Conservation (phyloP, 371 early-diverging fungal genomes). For the Mortierella sp. region DNA sequence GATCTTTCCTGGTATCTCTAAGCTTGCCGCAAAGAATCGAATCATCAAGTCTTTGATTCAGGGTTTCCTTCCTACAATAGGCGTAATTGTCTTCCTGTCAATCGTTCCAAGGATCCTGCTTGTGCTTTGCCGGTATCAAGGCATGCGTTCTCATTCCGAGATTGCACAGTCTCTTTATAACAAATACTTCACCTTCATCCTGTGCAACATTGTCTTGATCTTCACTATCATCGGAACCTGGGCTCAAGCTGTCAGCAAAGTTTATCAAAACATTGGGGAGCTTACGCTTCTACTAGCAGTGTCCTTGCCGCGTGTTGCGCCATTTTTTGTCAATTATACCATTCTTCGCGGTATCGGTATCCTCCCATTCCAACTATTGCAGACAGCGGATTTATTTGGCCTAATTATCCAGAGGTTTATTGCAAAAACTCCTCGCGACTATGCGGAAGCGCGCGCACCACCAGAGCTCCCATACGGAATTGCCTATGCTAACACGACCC, state of each 20-base stretch:
- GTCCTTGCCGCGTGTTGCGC: conserved; percentile 72
- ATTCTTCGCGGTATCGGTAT: conserved; percentile 72
- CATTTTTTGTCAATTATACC: conserved; percentile 85
- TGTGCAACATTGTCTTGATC: conserved; percentile 91
- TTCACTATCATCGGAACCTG: conserved; percentile 86
- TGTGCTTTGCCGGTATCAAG: conserved; percentile 70
- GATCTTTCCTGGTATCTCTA: conserved; percentile 30
- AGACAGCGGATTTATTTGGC: conserved; percentile 67
- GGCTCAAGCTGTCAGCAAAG: conserved; percentile 79
- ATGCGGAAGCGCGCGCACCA: conserved; percentile 66
- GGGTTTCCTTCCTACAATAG: conserved; percentile 72
- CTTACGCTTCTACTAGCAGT: conserved; percentile 40
- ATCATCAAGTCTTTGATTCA: conserved; percentile 67
- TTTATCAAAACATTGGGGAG: conserved; percentile 53
- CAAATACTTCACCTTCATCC: conserved; percentile 89
- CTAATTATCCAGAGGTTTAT: conserved; percentile 60
- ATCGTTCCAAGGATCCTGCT: conserved; percentile 74
- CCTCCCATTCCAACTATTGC: conserved; percentile 78
- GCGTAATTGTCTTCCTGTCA: conserved; percentile 71
- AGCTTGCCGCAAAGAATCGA: conserved; percentile 28
- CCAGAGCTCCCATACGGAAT: conserved; percentile 60
- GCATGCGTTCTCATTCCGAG: conserved; percentile 69
- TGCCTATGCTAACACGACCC: conserved; percentile 75
- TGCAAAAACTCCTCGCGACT: conserved; percentile 79
- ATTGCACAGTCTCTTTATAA: conserved; percentile 75